Base-by-base conservation (phyloP, 306 rosid genomes). In the Neltuma alba region DNA sequence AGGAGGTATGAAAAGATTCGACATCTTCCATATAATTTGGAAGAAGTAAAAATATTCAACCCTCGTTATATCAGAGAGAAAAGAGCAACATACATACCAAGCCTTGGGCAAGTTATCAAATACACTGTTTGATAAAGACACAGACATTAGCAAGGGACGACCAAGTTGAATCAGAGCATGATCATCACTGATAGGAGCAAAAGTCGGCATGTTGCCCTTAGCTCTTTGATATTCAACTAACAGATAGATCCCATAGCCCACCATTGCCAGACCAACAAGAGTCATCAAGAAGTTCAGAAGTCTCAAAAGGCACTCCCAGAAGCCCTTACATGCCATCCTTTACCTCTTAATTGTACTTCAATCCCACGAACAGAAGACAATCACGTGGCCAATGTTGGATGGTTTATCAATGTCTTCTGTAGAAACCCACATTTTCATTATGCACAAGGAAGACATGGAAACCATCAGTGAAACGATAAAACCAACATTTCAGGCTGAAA, bases 191-290 rank as follows among this genome's bases (percentile, higher is more conserved):
- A 55, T 76, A 1, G 87, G 83, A 60, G 88, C 14, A 47, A 55
- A 34, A 1, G 45, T 36, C 5, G 52, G 82, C 1, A 79, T 37
- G 8, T 81, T 68, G 76, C 80, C 87, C 0, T 87, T 28, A 71
- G 84, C 84, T 82, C 79, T 86, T 64, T 48, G 16, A 84, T 81
- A 93, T 74, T 68, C 85, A 61, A 95, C 91, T 57, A 93, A 83
- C 87, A 95, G 85, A 89, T 93, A 95, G 87, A 95, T 89, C 75
- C 99, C 99, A 83, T 87, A 95, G 33, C 93, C 99, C 81, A 95
- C 93, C 65, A 90, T 88, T 69, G 98, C 92, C 78, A 95, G 88
- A 87, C 98, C 98, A 85, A 82, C 78, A 57, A 95, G 78, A 68
- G 90, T 90, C 77, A 93, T 60, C 58, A 95, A 40, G 87, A 95